These are phyloP conservation scores for Pleodorina starrii DNA, from an alignment of 139 green algal genomes.

Conservation along the genomic window DNA sequence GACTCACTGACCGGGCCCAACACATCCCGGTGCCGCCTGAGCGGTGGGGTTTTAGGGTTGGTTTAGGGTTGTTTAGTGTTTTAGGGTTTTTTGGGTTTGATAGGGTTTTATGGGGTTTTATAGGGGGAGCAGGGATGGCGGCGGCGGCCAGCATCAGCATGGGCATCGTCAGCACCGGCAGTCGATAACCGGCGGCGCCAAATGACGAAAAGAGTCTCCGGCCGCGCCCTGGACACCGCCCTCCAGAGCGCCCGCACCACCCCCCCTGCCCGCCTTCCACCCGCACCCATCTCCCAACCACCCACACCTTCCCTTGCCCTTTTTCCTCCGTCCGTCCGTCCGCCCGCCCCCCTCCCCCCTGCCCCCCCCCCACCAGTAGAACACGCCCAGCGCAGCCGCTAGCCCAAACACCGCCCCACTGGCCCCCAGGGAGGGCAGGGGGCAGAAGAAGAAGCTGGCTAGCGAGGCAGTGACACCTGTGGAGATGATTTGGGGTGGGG, in stretches of 20 bases:
- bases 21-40: slow-evolving; percentile 26
- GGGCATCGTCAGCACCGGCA: no score
- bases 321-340: background rate
- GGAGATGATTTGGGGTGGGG: no score
- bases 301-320: background rate
- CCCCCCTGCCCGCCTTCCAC: no score
- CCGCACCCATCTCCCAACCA: background rate
- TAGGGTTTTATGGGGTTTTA: no score
- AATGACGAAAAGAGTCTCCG: no score
- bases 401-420: slow-evolving; percentile 73
- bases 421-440: slow-evolving; percentile 63
- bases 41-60: no score
- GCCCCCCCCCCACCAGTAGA: slow-evolving; percentile 63
- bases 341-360: background rate
- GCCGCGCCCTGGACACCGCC: no score
- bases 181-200: no score
- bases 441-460: slow-evolving; percentile 64
- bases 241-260: no score
- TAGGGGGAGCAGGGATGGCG: background rate
- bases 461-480: slow-evolving; percentile 54
- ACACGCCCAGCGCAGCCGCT: slow-evolving; percentile 69
- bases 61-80: no score
- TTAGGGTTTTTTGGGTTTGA: no score
- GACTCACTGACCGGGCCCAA: slow-evolving; percentile 58
- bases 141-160: background rate